Conservation (phyloP, 257 asterid genomes). For the Solanum clarkiae region DNA sequence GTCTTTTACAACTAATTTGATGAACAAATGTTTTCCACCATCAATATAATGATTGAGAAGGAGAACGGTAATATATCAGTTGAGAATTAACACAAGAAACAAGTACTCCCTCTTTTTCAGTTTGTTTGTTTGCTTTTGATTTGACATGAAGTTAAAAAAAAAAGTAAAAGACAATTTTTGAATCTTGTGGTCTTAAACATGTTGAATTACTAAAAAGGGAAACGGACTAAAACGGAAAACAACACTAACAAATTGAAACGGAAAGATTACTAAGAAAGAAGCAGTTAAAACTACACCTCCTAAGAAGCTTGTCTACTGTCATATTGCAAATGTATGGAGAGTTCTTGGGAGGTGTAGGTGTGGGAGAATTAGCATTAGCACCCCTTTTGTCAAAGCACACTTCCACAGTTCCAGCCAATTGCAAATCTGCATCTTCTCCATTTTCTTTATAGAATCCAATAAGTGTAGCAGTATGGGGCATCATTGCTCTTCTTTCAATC, state of each 20-base stretch:
- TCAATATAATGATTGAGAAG: background rate
- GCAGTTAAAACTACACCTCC: constrained; percentile 35
- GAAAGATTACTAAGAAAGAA: background rate
- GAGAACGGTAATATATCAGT: background rate
- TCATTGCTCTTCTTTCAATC: constrained; percentile 53
- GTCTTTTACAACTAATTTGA: background rate
- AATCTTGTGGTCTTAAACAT: background rate
- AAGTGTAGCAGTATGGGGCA: constrained; percentile 81
- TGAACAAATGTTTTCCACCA: background rate
- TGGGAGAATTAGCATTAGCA: constrained; percentile 66
- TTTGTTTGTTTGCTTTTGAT: background rate
- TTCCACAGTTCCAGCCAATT: constrained; percentile 88
- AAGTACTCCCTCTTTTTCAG: background rate
- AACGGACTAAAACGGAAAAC: background rate
- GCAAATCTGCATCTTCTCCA: constrained; percentile 47
- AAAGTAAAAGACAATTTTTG: no score
- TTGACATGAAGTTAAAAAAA: background rate
- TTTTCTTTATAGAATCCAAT: constrained; percentile 55
- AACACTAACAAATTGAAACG: background rate
- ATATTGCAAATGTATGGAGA: constrained; percentile 86
- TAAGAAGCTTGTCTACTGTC: constrained; percentile 71
- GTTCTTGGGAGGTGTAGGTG: constrained; percentile 71
- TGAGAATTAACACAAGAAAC: background rate
- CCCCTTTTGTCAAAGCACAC: constrained; percentile 58
- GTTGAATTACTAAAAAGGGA: background rate